A percentile compares a stretch with the other conserved stretches of the same genome.
Conservation (phyloP, 164 flowering plant species). For the Houttuynia cordata region DNA sequence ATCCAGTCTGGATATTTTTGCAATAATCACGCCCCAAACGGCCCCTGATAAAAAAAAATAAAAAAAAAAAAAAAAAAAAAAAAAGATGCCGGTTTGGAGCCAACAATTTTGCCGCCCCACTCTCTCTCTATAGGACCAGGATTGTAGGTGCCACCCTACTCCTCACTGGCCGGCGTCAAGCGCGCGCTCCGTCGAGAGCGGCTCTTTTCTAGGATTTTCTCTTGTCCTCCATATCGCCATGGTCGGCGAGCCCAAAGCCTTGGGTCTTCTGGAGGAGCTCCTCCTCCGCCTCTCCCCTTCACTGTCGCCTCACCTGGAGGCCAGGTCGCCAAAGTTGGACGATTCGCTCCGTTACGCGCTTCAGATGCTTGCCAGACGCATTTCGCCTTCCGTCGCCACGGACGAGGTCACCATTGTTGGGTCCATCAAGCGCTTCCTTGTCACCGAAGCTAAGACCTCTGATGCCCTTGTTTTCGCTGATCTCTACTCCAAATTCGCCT, state of each 20-base stretch:
- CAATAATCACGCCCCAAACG: no score
- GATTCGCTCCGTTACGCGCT: conserved; percentile 54
- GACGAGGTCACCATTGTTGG: conserved; percentile 83
- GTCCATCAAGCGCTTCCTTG: conserved; percentile 80
- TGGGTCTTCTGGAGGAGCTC: conserved; percentile 76
- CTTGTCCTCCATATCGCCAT: no score
- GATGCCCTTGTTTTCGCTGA: conserved; percentile 81
- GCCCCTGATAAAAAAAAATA: no score
- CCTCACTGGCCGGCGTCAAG: no score
- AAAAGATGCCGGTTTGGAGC: no score
- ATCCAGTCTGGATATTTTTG: no score
- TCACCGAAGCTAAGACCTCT: conserved; percentile 73
- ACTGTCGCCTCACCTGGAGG: conserved; percentile 4
- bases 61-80: no score
- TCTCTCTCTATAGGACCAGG: no score
- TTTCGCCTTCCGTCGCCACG: conserved; percentile 69
- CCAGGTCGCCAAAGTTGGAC: conserved; percentile 14
- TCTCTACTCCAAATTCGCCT: conserved; percentile 57
- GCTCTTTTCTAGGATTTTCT: no score
- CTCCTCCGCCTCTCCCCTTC: conserved; percentile 52
- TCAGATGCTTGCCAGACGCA: conserved; percentile 66
- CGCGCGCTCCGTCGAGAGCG: no score
- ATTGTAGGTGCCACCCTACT: no score
- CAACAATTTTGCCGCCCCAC: no score
- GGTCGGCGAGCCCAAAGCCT: conserved; percentile 40